Evolutionary conservation across 2,329 filamentous ascomycete species (phyloP), one percentile per base, ranked within the genome.

Genomic region (Tolypocladium album): DNA sequence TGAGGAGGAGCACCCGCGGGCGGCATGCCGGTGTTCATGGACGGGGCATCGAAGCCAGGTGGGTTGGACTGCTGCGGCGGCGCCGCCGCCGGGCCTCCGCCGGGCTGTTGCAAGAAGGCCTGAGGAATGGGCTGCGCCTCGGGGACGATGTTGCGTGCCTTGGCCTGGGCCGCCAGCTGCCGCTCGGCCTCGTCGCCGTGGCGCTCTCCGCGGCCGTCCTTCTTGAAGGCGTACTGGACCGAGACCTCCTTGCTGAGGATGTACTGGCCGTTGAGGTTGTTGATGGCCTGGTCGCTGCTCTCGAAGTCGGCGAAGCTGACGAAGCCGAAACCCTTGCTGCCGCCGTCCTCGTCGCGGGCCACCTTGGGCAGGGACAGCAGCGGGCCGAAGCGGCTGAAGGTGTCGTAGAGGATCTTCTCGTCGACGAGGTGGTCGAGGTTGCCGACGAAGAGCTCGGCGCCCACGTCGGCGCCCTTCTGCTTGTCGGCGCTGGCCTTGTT

Each of bases 161-260:
- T 93, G 60, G 92, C 94, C 75, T 97, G 90, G 36, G 89, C 87
- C 38, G 94, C 94, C 55, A 99, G 84, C 78, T 91, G 89, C 69
- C 94, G 83, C 76, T 99, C 94, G 38, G 94, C 94, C 67, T 92
- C 84, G 72, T 99, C 94, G 68, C 94, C 94, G 71, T 99, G 94
- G 61, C 94, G 82, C 77, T 97, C 93, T 67, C 93, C 93, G 77
- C 96, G 96, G 66, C 94, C 94, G 70, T 99, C 94, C 76, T 97
- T 97, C 82, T 99, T 99, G 83, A 96, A 97, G 45, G 94, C 94
- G 74, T 97, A 99, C 75, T 97, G 93, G 53, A 99, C 94, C 3
- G 89, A 90, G 67, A 97, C 88, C 74, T 96, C 90, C 78, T 96
- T 96, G 80, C 94, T 96, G 81, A 96, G 92, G 62, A 99, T 85